These are phyloP conservation scores for Rossbeevera mucosa DNA, from an alignment of 768 basidiomycete genomes.

Conservation along the genomic window DNA sequence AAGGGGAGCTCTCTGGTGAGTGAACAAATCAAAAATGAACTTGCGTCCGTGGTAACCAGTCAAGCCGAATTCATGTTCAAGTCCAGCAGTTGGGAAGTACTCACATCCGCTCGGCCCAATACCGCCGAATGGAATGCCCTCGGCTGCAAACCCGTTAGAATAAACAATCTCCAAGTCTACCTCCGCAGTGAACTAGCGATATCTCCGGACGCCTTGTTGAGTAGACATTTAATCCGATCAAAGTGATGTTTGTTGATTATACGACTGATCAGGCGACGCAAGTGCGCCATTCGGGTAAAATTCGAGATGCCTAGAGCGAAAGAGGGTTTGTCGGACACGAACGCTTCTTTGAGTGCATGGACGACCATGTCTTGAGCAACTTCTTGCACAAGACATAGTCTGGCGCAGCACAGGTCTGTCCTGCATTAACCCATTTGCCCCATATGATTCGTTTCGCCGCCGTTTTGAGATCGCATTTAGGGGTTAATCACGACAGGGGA, in stretches of 20 bases:
- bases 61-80: conserved; percentile 18
- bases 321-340: conserved; percentile 12
- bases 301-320: conserved; percentile 17
- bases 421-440: conserved; percentile 74
- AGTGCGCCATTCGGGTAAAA: conserved; percentile 43
- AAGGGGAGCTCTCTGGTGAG: conserved; percentile 57
- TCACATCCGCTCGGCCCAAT: conserved; percentile 68
- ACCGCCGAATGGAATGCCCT: conserved; percentile 72
- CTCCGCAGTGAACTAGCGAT: conserved; percentile 54
- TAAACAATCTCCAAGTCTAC: conserved; percentile 31
- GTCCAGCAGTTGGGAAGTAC: conserved; percentile 21
- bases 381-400: conserved; percentile 47
- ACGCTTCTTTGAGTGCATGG: conserved; percentile 41
- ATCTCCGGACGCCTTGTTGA: conserved; percentile 64
- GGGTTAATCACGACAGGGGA: conserved; percentile 70
- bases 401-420: conserved; percentile 69
- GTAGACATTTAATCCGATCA: conserved; percentile 52
- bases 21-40: conserved; percentile 72
- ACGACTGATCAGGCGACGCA: conserved; percentile 40
- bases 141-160: conserved; percentile 30
- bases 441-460: conserved; percentile 72
- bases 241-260: conserved; percentile 53
- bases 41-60: conserved; percentile 72
- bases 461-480: conserved; percentile 57
- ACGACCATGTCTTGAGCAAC: conserved; percentile 36